Conservation (phyloP, 2,329 filamentous ascomycete species). For the Dissoconium aciculare region DNA sequence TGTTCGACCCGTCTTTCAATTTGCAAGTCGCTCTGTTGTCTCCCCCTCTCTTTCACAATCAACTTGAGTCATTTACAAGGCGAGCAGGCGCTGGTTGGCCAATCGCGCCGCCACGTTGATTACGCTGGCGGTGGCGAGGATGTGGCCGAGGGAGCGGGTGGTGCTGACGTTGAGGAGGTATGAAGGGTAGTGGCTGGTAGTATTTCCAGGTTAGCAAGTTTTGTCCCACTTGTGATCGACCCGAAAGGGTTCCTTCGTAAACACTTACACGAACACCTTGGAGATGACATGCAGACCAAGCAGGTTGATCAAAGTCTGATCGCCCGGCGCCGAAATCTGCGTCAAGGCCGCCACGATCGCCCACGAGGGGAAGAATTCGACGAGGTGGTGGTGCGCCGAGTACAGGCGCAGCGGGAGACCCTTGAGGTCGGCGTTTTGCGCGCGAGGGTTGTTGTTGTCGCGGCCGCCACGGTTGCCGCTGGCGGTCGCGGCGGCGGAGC, state of each 20-base stretch:
- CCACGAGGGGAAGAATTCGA: slow-evolving; percentile 19
- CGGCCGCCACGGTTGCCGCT: slow-evolving; percentile 14
- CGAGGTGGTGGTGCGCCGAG: slow-evolving; percentile 16
- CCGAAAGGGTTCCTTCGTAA: background rate
- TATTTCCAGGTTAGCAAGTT: background rate
- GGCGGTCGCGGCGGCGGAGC: slow-evolving; percentile 14
- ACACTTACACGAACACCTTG: slow-evolving; percentile 18
- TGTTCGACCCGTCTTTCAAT: too few relatives aligned
- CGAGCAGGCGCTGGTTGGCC: slow-evolving; percentile 15
- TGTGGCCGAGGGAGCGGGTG: slow-evolving; percentile 13
- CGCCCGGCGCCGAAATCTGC: slow-evolving; percentile 18
- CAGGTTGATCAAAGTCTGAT: slow-evolving; percentile 18
- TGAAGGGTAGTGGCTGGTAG: slow-evolving; percentile 13
- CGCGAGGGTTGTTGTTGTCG: slow-evolving; percentile 17
- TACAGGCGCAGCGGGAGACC: slow-evolving; percentile 18
- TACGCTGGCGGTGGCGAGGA: slow-evolving; percentile 17
- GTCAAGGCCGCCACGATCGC: slow-evolving; percentile 16
- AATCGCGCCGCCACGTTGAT: slow-evolving; percentile 18
- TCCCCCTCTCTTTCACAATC: too few relatives aligned
- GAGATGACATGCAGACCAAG: slow-evolving; percentile 20
- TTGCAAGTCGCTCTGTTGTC: too few relatives aligned
- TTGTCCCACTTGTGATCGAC: background rate
- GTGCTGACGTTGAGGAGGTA: slow-evolving; percentile 16
- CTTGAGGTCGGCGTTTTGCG: slow-evolving; percentile 10
- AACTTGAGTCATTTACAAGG: too few relatives aligned